phyloP scores from a whole-genome alignment of 345 rosid genomes.

The Balakata baccata region DNA sequence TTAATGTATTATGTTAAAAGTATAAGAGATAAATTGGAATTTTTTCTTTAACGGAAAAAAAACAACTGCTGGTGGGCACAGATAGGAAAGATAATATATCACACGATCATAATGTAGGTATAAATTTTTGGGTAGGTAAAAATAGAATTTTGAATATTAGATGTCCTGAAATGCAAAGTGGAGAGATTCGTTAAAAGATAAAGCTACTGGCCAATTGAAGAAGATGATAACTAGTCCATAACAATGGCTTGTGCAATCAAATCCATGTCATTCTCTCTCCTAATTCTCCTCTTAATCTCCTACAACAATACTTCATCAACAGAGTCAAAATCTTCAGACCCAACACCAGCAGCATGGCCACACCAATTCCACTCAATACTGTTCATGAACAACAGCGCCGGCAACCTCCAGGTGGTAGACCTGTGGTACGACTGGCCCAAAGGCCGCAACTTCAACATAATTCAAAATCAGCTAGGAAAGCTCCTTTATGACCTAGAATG shows the following conservation, averaged over 20 bases:
- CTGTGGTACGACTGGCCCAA: slow-evolving; percentile 74
- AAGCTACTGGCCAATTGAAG: background rate
- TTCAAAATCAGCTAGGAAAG: slow-evolving; percentile 57
- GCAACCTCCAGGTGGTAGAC: slow-evolving; percentile 49
- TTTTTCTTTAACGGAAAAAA: too few species aligned
- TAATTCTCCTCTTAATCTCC: slow-evolving; percentile 6
- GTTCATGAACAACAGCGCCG: slow-evolving; percentile 53
- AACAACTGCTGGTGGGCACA: background rate
- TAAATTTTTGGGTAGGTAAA: too few species aligned
- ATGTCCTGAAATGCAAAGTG: background rate
- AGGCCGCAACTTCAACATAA: slow-evolving; percentile 68
- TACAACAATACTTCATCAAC: background rate
- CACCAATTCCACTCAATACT: slow-evolving; percentile 55
- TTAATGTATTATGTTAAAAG: too few species aligned
- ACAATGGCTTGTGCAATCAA: slow-evolving; percentile 15
- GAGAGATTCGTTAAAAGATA: background rate
- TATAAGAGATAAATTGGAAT: too few species aligned
- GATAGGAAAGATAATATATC: background rate
- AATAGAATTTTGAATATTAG: background rate
- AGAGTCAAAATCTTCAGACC: slow-evolving; percentile 27
- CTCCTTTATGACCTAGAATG: slow-evolving; percentile 58
- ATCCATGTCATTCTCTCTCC: background rate
- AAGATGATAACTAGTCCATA: background rate
- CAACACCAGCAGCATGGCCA: slow-evolving; percentile 62
- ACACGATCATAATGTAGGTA: too few species aligned